Evolutionary conservation across 495 filamentous ascomycete species (phyloP), one percentile per base, ranked within the genome.

Genomic region (Penicillium soppii): DNA sequence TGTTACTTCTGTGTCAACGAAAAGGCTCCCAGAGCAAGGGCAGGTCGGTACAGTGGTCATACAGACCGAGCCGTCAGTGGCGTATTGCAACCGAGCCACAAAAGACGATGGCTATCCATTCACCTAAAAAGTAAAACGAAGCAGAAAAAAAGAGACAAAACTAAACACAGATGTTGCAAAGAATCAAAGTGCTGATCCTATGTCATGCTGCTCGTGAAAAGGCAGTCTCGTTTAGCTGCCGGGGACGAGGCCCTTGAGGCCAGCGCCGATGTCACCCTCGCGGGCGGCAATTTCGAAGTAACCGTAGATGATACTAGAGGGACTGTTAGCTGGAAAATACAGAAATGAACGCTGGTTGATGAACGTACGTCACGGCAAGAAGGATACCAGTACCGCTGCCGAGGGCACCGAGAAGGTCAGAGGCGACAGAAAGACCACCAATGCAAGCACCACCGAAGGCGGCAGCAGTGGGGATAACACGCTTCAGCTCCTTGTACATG

Each of bases 401-500:
- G 47, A 99, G 83, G 63, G 95, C 95, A 63, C 95, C 95, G 70
- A 97, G 82, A 43, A 99, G 86, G 76, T 99, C 95, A 62, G 89
- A 95, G 58, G 87, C 85, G 65, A 99, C 91, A 26, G 91, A 96
- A 29, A 99, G 82, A 60, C 88, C 95, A 73, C 95, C 95, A 81
- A 99, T 99, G 80, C 92, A 97, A 53, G 95, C 95, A 77, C 95
- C 95, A 74, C 95, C 95, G 61, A 99, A 99, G 52, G 95, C 94
- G 55, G 95, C 95, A 47, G 95, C 95, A 37, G 92, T 96, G 51
- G 95, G 95, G 53, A 99, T 99, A 59, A 99, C 91, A 59, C 95
- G 85, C 87, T 99, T 99, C 47, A 99, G 81, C 70, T 99, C 95
- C 83, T 94, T 95, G 83, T 99, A 99, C 95, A 97, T 97, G 82